These are phyloP conservation scores for Pugionium dolabratum DNA, from an alignment of 345 rosid genomes.

Conservation along the genomic window DNA sequence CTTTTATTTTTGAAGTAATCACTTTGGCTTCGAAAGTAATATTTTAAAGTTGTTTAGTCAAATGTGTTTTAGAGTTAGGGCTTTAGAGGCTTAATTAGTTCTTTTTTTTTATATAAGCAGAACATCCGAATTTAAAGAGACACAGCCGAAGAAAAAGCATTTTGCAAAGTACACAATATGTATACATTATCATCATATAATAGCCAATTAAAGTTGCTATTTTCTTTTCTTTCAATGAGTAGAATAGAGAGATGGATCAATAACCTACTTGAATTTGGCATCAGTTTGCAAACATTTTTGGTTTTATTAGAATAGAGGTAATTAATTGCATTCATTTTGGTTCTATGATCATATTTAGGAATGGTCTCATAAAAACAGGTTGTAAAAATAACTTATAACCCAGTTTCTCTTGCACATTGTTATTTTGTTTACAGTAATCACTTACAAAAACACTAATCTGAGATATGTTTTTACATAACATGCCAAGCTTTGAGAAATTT, in stretches of 20 bases:
- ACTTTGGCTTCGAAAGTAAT: no score
- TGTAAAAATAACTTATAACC: slow-evolving; percentile 10
- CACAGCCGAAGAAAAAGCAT: not conserved
- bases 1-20: no score
- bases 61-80: not conserved
- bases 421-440: not conserved
- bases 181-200: not conserved
- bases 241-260: not conserved
- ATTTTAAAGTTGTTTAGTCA: no score
- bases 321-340: not conserved
- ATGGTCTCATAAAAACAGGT: not conserved
- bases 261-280: slow-evolving; percentile 1
- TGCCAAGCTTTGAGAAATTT: not conserved
- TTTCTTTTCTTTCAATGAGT: not conserved
- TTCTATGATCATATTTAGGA: not conserved
- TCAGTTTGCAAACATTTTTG: not conserved
- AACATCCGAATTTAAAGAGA: not conserved
- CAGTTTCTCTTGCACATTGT: not conserved
- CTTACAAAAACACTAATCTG: slow-evolving; percentile 1
- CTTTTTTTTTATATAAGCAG: not conserved
- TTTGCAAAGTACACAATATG: not conserved
- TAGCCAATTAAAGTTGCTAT: slow-evolving; percentile 2
- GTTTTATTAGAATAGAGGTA: not conserved
- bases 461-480: not conserved
- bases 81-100: not conserved